phyloP scores from a whole-genome alignment of 2,329 filamentous ascomycete species.

The Aspergillus uvarum region DNA sequence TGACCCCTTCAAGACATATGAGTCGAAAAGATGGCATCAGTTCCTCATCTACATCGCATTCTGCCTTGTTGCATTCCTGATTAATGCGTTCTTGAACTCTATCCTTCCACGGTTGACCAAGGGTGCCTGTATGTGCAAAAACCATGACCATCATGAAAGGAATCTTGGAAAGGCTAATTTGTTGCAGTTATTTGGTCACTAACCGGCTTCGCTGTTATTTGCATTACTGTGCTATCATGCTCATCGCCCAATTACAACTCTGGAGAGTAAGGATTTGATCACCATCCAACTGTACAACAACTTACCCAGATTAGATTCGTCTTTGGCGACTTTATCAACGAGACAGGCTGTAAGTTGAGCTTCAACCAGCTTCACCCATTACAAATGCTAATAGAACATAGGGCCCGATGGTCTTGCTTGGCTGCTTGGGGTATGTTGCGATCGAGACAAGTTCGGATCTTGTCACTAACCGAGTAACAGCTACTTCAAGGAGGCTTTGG shows the following conservation, averaged over 20 bases:
- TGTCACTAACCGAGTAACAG: conserved; percentile 25
- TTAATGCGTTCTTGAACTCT: conserved; percentile 65
- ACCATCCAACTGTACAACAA: neutral
- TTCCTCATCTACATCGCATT: conserved; percentile 71
- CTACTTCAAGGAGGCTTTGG: conserved; percentile 53
- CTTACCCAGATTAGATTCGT: conserved; percentile 41
- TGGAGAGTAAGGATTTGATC: conserved; percentile 52
- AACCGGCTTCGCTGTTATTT: conserved; percentile 67
- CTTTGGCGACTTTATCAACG: conserved; percentile 67
- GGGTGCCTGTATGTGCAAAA: conserved; percentile 51
- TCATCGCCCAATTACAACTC: conserved; percentile 64
- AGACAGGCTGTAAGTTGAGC: conserved; percentile 56
- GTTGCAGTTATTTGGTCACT: conserved; percentile 64
- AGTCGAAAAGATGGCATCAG: conserved; percentile 65
- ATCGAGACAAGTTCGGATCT: neutral
- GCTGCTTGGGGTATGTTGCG: conserved; percentile 42
- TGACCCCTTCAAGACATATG: conserved; percentile 44
- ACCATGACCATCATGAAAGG: neutral
- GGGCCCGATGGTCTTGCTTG: conserved; percentile 62
- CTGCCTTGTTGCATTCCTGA: conserved; percentile 58
- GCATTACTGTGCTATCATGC: conserved; percentile 66
- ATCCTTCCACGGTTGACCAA: conserved; percentile 66
- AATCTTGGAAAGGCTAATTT: conserved; percentile 2
- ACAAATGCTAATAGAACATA: conserved; percentile 19
- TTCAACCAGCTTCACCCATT: neutral